Percentiles rank a stretch among this genome's conserved stretches.
phyloP scores from a whole-genome alignment of 2,329 filamentous ascomycete genomes.

The Colletotrichum tofieldiae region DNA sequence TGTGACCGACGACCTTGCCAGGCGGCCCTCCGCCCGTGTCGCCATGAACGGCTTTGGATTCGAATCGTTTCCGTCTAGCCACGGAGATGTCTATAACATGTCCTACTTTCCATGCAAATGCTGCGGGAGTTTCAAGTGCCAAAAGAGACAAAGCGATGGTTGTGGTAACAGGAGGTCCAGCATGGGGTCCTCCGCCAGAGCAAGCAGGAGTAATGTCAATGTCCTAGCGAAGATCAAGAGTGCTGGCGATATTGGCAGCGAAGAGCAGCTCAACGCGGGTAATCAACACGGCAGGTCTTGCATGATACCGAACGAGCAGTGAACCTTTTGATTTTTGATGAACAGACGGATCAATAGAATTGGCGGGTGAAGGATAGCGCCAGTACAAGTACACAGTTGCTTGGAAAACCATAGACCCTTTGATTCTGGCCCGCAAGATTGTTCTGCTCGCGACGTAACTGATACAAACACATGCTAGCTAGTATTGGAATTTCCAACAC shows the following conservation, averaged over 20 bases:
- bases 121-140: conserved; percentile 18
- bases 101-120: conserved; percentile 23
- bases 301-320: conserved; percentile 17
- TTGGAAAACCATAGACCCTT: too few species aligned
- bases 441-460: too few species aligned
- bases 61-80: background rate
- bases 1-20: conserved; percentile 12
- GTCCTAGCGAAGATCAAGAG: background rate
- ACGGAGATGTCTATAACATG: conserved; percentile 16
- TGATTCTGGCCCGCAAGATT: too few species aligned
- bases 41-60: background rate
- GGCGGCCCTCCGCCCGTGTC: conserved; percentile 16
- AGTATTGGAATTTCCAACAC: background rate
- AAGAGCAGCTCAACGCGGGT: conserved; percentile 29
- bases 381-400: too few species aligned
- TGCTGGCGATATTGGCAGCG: conserved; percentile 20
- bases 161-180: conserved; percentile 20
- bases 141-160: conserved; percentile 14
- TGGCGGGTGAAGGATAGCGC: too few species aligned
- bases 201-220: too few species aligned
- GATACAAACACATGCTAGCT: too few species aligned
- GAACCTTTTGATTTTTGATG: background rate
- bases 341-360: background rate
- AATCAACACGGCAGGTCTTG: conserved; percentile 8
- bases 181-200: background rate